Base-by-base conservation (phyloP, 495 filamentous ascomycete species). In the Barbatosphaeria neglecta region DNA sequence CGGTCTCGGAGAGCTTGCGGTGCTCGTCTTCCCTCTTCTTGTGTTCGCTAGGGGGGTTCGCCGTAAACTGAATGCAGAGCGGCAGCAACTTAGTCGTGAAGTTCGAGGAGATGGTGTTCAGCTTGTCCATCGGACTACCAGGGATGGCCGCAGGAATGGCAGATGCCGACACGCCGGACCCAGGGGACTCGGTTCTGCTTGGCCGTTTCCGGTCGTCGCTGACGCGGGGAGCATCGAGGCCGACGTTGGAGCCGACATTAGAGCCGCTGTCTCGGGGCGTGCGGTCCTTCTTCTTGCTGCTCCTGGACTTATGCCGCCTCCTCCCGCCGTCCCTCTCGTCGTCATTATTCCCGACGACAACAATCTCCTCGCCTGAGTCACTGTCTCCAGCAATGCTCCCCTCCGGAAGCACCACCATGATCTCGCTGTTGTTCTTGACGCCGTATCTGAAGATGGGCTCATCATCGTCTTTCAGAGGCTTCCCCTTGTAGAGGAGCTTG, bases 401-500 rank as follows among this genome's bases (percentile, higher is more conserved):
- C 19, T 75, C 67, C 17, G 56, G 63, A 67, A 88, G 50, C 77
- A 69, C 55, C 22, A 70, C 63, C 42, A 71, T 27, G 33, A 95
- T 66, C 62, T 95, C 85, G 25, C 79, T 81, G 49, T 89, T 81
- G 55, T 86, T 81, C 69, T 87, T 85, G 49, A 90, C 72, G 5
- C 83, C 83, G 52, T 89, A 89, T 19, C 81, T 72, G 47, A 82
- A 73, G 54, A 85, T 81, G 4, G 77, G 74, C n/a, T 66, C 63
- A 7, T 67, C 52, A 52, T 81, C 73, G 49, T 89, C 78, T 56
- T 81, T 83, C 33, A 95, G 62, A 16, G 81, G 72, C 48, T 79
- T 80, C 9, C 89, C 89, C 61, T 90, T 90, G 71, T 90, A 93
- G 41, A 89, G 73, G 57, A 95, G 61, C 53, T 81, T 83, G 51